Conservation (phyloP, 306 rosid species). For the Quercus ilex region DNA sequence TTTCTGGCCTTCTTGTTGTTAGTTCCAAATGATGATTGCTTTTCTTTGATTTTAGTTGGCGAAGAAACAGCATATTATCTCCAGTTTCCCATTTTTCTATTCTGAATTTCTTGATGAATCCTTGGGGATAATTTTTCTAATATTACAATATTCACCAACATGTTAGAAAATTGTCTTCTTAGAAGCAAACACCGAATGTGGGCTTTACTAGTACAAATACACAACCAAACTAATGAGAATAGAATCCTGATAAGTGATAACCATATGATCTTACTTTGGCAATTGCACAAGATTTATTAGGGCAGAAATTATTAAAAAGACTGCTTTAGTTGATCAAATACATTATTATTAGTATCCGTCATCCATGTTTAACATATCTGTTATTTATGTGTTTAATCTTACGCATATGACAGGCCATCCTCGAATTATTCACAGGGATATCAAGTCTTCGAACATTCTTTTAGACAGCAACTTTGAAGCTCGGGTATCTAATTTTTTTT, state of each 20-base stretch:
- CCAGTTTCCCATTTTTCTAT: not conserved
- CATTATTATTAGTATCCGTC: not conserved
- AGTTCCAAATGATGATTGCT: not conserved
- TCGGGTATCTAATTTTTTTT: constrained; percentile 42
- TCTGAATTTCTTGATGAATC: not conserved
- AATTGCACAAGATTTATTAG: not conserved
- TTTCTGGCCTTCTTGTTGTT: not conserved
- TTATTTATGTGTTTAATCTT: constrained; percentile 18
- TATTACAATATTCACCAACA: not conserved
- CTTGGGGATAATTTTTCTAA: not conserved
- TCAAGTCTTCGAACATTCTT: constrained; percentile 94
- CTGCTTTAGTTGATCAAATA: not conserved
- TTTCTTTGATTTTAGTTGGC: not conserved
- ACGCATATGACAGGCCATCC: constrained; percentile 67
- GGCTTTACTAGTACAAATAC: not conserved
- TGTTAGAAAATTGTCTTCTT: not conserved
- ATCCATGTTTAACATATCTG: constrained; percentile 2
- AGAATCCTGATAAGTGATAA: not conserved
- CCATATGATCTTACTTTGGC: not conserved
- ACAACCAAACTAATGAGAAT: not conserved
- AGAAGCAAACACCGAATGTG: not conserved
- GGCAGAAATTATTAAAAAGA: not conserved
- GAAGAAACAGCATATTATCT: not conserved
- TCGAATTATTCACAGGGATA: constrained; percentile 92
- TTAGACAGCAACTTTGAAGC: constrained; percentile 80